Conservation (phyloP, 2,329 filamentous ascomycete genomes). For the Paradendryphiella salina region DNA sequence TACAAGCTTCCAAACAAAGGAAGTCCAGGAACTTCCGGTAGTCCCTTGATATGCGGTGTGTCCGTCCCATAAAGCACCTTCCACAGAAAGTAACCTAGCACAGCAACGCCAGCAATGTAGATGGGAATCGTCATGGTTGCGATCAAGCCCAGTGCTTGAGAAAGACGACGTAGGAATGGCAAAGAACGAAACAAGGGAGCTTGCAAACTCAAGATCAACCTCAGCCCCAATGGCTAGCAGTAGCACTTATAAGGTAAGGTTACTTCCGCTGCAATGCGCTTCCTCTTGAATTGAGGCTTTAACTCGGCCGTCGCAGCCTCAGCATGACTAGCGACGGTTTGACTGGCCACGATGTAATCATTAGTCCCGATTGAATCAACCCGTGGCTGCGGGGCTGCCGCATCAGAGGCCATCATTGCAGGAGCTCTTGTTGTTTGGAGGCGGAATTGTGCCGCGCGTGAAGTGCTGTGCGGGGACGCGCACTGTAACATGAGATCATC, state of each 20-base stretch:
- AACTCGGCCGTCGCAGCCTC: not conserved
- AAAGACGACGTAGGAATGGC: not conserved
- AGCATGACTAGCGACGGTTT: constrained; percentile 12
- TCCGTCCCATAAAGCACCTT: constrained; percentile 53
- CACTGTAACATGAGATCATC: constrained; percentile 13
- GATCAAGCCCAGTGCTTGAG: not conserved
- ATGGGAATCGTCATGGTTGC: constrained; percentile 47
- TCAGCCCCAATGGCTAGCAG: not conserved
- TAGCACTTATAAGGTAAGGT: constrained; percentile 13
- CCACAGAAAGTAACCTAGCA: constrained; percentile 48
- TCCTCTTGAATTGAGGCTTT: not conserved
- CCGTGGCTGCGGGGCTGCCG: constrained; percentile 9
- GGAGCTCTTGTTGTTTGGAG: constrained; percentile 6
- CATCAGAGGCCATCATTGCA: not conserved
- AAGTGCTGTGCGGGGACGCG: not conserved
- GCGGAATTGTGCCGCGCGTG: not conserved
- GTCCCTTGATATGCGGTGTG: constrained; percentile 53
- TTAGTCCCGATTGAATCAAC: not conserved
- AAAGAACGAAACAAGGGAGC: not conserved
- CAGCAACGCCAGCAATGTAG: constrained; percentile 48
- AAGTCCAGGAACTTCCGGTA: constrained; percentile 54
- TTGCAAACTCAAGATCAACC: not conserved
- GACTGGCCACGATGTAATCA: constrained; percentile 9
- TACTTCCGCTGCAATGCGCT: not conserved
- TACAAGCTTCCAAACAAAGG: constrained; percentile 54